Conservation (phyloP, 805 yeast species). For the Priceomyces castillae region DNA sequence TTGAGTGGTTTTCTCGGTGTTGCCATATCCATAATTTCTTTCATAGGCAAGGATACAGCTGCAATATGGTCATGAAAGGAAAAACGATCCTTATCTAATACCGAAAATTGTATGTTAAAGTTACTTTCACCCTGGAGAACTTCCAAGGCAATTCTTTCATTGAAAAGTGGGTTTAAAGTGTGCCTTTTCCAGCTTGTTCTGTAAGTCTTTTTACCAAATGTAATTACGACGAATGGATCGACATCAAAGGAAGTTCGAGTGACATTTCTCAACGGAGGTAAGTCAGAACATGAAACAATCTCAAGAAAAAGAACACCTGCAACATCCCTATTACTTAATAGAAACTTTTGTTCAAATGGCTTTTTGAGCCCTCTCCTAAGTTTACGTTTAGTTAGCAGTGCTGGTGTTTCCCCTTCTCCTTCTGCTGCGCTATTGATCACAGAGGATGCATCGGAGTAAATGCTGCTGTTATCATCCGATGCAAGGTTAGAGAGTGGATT, state of each 20-base stretch:
- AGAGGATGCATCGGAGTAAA: slow-evolving; percentile 21
- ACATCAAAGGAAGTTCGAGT: slow-evolving; percentile 81
- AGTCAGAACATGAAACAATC: slow-evolving; percentile 64
- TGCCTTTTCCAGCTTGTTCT: slow-evolving; percentile 84
- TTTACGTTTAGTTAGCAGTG: slow-evolving; percentile 3
- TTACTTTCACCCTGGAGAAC: slow-evolving; percentile 61
- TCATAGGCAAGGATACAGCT: slow-evolving; percentile 53
- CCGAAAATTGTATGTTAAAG: slow-evolving; percentile 65
- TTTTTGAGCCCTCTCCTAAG: slow-evolving; percentile 3
- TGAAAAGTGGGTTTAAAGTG: slow-evolving; percentile 75
- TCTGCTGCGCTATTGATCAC: background rate
- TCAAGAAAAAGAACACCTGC: slow-evolving; percentile 78
- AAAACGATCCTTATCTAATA: slow-evolving; percentile 81
- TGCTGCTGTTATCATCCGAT: slow-evolving; percentile 14
- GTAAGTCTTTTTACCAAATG: slow-evolving; percentile 85
- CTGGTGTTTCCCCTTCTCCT: background rate
- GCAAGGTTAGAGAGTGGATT: background rate
- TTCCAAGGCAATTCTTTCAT: slow-evolving; percentile 79
- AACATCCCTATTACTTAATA: slow-evolving; percentile 38
- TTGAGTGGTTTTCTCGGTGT: slow-evolving; percentile 15
- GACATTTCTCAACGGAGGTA: slow-evolving; percentile 74
- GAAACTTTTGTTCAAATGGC: slow-evolving; percentile 23
- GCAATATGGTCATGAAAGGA: slow-evolving; percentile 86
- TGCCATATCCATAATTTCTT: slow-evolving; percentile 42
- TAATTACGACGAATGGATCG: slow-evolving; percentile 94